Evolutionary conservation across 257 asterid genomes (phyloP).

Genomic region (Jaltomata sinuosa): DNA sequence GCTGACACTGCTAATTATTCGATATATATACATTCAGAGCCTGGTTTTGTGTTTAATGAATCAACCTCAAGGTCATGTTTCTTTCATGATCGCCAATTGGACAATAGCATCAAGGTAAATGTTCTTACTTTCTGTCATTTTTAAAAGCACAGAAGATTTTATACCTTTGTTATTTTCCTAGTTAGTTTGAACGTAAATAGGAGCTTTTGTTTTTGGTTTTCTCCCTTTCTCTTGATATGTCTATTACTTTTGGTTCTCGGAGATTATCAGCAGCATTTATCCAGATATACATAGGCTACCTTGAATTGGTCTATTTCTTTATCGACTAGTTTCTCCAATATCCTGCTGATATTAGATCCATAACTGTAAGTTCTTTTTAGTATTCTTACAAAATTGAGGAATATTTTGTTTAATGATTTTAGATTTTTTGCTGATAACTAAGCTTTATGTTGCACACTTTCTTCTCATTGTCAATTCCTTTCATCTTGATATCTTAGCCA

Average conservation of each 20-base stretch:
- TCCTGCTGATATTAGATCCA: background rate
- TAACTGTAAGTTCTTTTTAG: background rate
- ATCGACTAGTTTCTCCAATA: background rate
- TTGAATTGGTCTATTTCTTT: background rate
- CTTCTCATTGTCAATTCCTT: background rate
- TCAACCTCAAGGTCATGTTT: constrained; percentile 53
- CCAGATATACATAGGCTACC: background rate
- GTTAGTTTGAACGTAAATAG: background rate
- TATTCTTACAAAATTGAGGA: background rate
- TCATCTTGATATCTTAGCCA: background rate
- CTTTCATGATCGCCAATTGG: constrained; percentile 55
- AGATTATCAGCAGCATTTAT: background rate
- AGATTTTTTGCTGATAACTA: background rate
- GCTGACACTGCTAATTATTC: constrained; percentile 47
- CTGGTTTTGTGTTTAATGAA: constrained; percentile 73
- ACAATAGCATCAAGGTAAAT: constrained; percentile 62
- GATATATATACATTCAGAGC: constrained; percentile 69
- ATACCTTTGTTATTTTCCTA: background rate
- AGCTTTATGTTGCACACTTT: background rate
- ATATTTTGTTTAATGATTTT: background rate
- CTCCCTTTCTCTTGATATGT: background rate
- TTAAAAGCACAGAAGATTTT: background rate
- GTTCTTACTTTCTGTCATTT: background rate
- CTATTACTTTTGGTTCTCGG: background rate
- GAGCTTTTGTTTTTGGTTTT: background rate